Percentiles rank a stretch among this genome's conserved stretches.
Evolutionary conservation across 2,329 filamentous ascomycete species (phyloP).

Genomic region (Metarhizium humberi): DNA sequence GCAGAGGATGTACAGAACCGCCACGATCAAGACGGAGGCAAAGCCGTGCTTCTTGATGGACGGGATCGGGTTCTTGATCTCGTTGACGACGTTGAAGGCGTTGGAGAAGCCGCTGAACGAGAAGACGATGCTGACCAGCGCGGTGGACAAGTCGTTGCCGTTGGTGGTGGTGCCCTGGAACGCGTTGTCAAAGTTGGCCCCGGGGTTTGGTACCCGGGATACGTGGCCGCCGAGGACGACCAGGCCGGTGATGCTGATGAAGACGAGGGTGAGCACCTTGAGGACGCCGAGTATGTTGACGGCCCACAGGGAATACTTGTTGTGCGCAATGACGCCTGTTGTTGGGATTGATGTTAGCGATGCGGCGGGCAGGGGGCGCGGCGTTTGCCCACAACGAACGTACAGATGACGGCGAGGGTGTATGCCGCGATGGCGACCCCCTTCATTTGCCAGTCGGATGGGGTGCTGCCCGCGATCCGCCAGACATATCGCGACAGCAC

Average conservation of each 20-base stretch:
- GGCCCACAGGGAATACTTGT: conserved; percentile 45
- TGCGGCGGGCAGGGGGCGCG: background rate
- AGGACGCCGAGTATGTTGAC: conserved; percentile 48
- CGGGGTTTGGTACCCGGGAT: background rate
- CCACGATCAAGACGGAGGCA: conserved; percentile 40
- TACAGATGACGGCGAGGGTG: conserved; percentile 46
- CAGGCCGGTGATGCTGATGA: conserved; percentile 51
- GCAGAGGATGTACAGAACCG: conserved; percentile 46
- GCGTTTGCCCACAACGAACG: conserved; percentile 13
- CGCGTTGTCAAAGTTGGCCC: too few species aligned
- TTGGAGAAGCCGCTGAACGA: conserved; percentile 50
- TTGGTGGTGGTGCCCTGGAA: too few species aligned
- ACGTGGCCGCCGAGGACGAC: conserved; percentile 43
- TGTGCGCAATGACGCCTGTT: conserved; percentile 37
- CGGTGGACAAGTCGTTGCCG: conserved; percentile 30
- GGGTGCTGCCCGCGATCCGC: conserved; percentile 35
- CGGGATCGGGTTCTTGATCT: conserved; percentile 38
- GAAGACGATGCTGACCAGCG: conserved; percentile 49
- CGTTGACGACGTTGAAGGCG: conserved; percentile 53
- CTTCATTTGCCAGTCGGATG: conserved; percentile 55
- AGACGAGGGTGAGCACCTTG: conserved; percentile 54
- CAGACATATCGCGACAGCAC: conserved; percentile 57
- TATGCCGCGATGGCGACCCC: conserved; percentile 58
- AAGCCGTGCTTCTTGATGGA: conserved; percentile 38
- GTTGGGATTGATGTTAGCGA: background rate